phyloP scores from a whole-genome alignment of 2,329 filamentous ascomycete species.

The Neofusicoccum laricinum region DNA sequence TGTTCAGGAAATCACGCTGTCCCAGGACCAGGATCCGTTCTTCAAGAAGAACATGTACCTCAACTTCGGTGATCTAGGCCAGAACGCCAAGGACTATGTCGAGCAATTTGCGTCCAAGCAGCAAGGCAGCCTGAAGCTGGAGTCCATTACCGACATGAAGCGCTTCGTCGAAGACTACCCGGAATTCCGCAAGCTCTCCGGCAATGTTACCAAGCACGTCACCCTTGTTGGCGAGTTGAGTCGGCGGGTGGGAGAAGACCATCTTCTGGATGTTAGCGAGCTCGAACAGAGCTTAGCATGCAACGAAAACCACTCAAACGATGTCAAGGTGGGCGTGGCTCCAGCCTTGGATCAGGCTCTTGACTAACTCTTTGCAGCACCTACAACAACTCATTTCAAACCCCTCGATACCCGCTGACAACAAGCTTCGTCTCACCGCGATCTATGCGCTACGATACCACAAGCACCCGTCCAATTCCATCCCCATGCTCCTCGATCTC shows the following conservation, averaged over 20 bases:
- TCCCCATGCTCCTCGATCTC: constrained; percentile 82
- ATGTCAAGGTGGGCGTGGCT: constrained; percentile 67
- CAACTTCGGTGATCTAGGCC: constrained; percentile 92
- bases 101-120: constrained; percentile 97
- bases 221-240: constrained; percentile 93
- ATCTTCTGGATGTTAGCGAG: constrained; percentile 92
- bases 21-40: constrained; percentile 96
- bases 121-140: constrained; percentile 93
- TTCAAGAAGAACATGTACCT: constrained; percentile 99
- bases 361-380: not conserved
- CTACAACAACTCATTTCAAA: constrained; percentile 84
- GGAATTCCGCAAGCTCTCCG: constrained; percentile 93
- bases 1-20: constrained; percentile 76
- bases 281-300: constrained; percentile 95
- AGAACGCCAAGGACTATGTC: constrained; percentile 98
- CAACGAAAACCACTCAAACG: constrained; percentile 88
- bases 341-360: not conserved
- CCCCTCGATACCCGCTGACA: constrained; percentile 70
- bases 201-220: constrained; percentile 98
- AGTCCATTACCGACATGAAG: constrained; percentile 98
- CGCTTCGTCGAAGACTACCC: constrained; percentile 98
- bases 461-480: constrained; percentile 77
- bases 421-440: constrained; percentile 85
- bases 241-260: constrained; percentile 79
- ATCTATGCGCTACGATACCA: constrained; percentile 94